Evolutionary conservation across 176 grass and related monocot genomes (phyloP).

Genomic region (Thinopyrum elongatum): DNA sequence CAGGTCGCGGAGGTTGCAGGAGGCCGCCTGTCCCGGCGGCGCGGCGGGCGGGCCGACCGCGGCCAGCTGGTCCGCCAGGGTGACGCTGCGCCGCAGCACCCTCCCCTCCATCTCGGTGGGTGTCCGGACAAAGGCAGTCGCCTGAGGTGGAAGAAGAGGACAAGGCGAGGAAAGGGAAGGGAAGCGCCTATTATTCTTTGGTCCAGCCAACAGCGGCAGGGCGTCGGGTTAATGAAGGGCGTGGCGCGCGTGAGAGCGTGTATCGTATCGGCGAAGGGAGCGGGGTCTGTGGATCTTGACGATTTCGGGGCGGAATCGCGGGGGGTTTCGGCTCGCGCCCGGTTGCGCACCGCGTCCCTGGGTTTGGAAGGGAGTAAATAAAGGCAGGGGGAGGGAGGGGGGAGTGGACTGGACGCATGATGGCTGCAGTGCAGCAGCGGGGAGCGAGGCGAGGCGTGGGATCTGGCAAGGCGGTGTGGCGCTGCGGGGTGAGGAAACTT

Average conservation of each 20-base stretch:
- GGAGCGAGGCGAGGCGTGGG: background rate
- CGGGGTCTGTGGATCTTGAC: constrained; percentile 17
- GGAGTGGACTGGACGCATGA: background rate
- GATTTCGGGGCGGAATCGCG: background rate
- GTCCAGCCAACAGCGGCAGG: background rate
- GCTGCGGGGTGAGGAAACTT: background rate
- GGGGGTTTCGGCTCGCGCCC: background rate
- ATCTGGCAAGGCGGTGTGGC: constrained; percentile 2
- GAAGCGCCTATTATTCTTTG: background rate
- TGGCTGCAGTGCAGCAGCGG: background rate
- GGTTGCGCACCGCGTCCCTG: background rate
- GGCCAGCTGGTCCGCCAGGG: constrained; percentile 84
- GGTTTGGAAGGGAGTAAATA: background rate
- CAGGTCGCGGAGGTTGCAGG: constrained; percentile 58
- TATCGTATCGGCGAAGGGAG: background rate
- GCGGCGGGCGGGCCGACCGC: constrained; percentile 28
- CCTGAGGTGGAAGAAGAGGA: background rate
- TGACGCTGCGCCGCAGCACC: constrained; percentile 67
- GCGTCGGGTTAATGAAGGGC: constrained; percentile 16
- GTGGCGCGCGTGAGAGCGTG: background rate
- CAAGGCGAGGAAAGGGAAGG: background rate
- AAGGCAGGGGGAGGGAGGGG: background rate
- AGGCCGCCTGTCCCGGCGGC: constrained; percentile 11
- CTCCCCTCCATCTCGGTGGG: constrained; percentile 38
- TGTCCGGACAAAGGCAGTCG: background rate